phyloP scores from a whole-genome alignment of 306 rosid species.

The Lathyrus sativus region DNA sequence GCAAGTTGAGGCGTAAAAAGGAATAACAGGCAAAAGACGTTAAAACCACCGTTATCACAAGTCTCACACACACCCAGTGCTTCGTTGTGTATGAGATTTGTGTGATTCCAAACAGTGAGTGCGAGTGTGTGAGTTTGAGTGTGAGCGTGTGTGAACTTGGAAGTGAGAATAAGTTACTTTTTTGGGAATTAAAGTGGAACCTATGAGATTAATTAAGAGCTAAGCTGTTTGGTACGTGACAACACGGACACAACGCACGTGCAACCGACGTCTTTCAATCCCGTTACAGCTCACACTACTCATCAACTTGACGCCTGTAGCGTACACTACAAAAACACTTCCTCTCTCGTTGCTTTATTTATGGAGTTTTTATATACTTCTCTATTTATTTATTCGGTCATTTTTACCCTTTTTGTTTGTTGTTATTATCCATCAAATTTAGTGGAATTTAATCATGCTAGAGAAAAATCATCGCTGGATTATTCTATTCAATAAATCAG shows the following conservation, averaged over 20 bases:
- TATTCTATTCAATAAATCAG: too few relatives aligned
- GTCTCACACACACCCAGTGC: background rate
- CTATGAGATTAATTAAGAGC: constrained; percentile 40
- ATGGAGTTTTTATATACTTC: background rate
- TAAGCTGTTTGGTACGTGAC: constrained; percentile 50
- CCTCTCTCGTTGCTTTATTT: background rate
- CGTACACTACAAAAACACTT: background rate
- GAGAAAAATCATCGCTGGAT: too few relatives aligned
- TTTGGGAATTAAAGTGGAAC: constrained; percentile 41
- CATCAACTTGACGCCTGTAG: constrained; percentile 36
- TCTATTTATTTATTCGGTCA: background rate
- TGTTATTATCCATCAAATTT: background rate
- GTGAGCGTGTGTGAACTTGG: constrained; percentile 34
- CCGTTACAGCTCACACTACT: constrained; percentile 33
- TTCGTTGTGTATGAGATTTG: constrained; percentile 51
- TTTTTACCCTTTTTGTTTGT: background rate
- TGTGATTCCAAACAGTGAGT: constrained; percentile 46
- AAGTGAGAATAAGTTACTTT: background rate
- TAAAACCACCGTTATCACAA: constrained; percentile 7
- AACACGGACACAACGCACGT: constrained; percentile 46
- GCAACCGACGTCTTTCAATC: constrained; percentile 69
- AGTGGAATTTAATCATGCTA: background rate
- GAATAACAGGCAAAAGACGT: constrained; percentile 28
- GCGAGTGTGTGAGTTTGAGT: constrained; percentile 35
- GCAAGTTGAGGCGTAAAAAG: constrained; percentile 44